Base-by-base conservation (phyloP, 164 flowering plant genomes). In the Magnolia sinica region DNA sequence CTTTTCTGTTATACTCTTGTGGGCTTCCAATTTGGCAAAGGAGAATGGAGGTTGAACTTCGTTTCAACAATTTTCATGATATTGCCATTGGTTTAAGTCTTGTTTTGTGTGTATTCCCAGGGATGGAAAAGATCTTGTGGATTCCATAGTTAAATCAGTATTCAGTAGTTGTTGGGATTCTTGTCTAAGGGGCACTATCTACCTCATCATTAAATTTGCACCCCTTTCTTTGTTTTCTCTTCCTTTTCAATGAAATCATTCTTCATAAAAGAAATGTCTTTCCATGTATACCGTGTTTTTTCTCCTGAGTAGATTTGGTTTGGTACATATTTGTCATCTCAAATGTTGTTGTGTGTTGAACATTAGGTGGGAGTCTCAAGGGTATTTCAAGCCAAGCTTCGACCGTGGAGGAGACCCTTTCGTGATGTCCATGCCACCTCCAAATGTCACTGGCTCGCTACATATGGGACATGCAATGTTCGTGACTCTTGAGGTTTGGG, bases 381-480 rank as follows among this genome's bases (percentile, higher is more conserved):
- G 98, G 37, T 91, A 86, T 80, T 95, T 95, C 82, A 92, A 86
- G 83, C 98, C 98, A 84, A 86, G 74, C 68, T 79, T 83, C 78
- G 94, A 89, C 50, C 81, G 76, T 22, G 94, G 92, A 76, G 86
- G 84, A 75, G 94, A 90, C 71, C 92, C 98, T 72, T 95, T 92
- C 83, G 97, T 95, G 29, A 79, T 95, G 81, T 78, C 98, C 66
- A 95, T 95, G 98, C 98, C 98, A 20, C 98, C 98, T 69, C 98
- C 98, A 71, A 95, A 95, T 88, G 98, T 95, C 37, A 95, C 98
- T 72, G 98, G 98, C 67, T 91, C 98, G 4, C 81, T 95, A 83
- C 98, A 95, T 84, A 93, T 95, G 98, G 98, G 98, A 50, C 98
- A 93, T 85, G 98, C 98, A 24, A 95, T 95, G 96, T 95, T 95